Base-by-base conservation (phyloP, 1,284 basidiomycete species). In the Apiotrichum brassicae region DNA sequence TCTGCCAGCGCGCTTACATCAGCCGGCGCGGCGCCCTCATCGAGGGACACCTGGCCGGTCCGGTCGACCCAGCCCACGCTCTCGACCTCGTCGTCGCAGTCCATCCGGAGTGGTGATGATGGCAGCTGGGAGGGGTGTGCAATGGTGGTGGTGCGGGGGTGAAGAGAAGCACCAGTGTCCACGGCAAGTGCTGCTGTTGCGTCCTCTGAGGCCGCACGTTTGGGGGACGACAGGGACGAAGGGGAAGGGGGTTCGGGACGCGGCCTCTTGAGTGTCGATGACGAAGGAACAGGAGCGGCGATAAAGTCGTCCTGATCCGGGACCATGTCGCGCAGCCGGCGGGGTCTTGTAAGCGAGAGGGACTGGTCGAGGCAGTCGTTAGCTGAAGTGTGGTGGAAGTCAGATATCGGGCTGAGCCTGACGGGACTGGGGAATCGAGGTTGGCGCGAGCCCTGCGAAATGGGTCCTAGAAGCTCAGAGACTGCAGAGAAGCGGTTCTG, bases 121-220 rank as follows among this genome's bases (percentile, higher is more conserved):
- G 56, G 45, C 40, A 58, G 61, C 25, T 35, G 40, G 19, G 43
- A 13, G 14, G 42, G 19, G 28, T n/a, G 23, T 20, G 25, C 33
- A 18, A 23, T 24, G 20, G 6, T 18, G 13, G 33, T 33, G 43
- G 24, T 23, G 14, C 20, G 33, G 22, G 19, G 22, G 20, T 24
- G 32, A 14, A 30, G 19, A 6, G 43, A 36, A 24, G 24, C 16
- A 14, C 24, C 43, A 7, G 43, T 3, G 28, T 16, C 8, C 1
- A 38, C 3, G 11, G 43, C 24, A 23, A 35, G 24, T 18, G 24
- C 26, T 24, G 25, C 14, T 26, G 41, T 34, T 30, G 26, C 30
- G 43, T 72, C 69, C 53, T 73, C 71, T 3, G 70, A 72, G 11
- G 65, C 65, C 8, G 71, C 68, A 35, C 70, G 57, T 60, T 73